Evolutionary conservation across 305 asterid genomes (phyloP).

Genomic region (Rubia tinctorum): DNA sequence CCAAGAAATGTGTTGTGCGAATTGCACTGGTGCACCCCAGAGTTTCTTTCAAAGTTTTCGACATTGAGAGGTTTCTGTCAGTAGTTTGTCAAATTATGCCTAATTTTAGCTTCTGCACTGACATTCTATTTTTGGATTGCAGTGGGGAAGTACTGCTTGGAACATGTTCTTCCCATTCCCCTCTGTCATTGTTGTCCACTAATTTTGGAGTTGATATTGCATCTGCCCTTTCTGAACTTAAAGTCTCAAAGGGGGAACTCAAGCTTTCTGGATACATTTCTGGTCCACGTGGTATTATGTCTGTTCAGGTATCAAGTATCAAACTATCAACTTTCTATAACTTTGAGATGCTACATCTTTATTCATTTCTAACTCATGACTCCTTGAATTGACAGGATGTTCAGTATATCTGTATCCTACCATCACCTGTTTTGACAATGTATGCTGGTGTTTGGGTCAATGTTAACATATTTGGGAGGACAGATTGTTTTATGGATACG

Average conservation of each 20-base stretch:
- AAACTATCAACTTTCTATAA: conserved; percentile 14
- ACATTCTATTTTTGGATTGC: conserved; percentile 32
- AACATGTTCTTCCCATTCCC: conserved; percentile 62
- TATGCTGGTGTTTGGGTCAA: conserved; percentile 25
- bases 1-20: conserved; percentile 70
- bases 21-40: conserved; percentile 69
- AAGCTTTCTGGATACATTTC: conserved; percentile 84
- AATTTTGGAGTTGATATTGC: conserved; percentile 64
- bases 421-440: conserved; percentile 1
- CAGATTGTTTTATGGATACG: conserved; percentile 21
- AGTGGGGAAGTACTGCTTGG: conserved; percentile 69
- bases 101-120: conserved; percentile 12
- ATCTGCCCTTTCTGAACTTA: conserved; percentile 42
- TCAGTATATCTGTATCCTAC: conserved; percentile 92
- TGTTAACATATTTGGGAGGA: conserved; percentile 19
- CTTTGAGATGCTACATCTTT: conserved; percentile 10
- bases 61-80: conserved; percentile 63
- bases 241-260: conserved; percentile 47
- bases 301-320: conserved; percentile 61
- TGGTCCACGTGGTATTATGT: conserved; percentile 49
- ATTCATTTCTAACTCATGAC: conserved; percentile 29
- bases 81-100: conserved; percentile 22
- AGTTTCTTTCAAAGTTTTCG: conserved; percentile 70
- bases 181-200: conserved; percentile 59
- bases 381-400: conserved; percentile 64